Conservation (phyloP, 1,139 yeast species). For the Debaryomyces singareniensis region DNA sequence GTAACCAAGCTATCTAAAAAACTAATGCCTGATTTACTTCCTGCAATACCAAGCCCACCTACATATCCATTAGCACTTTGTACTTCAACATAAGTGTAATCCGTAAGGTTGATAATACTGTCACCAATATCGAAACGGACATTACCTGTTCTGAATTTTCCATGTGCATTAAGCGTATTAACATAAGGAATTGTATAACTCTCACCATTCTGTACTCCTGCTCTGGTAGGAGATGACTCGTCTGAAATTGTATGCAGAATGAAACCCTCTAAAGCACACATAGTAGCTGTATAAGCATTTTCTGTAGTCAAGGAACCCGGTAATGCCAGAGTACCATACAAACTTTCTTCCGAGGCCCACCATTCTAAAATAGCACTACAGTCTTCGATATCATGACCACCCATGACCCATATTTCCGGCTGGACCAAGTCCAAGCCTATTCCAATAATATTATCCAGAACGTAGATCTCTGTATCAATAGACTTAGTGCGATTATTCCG, state of each 20-base stretch:
- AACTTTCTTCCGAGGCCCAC: slow-evolving; percentile 12
- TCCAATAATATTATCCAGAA: slow-evolving; percentile 10
- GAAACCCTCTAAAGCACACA: slow-evolving; percentile 24
- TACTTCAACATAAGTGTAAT: slow-evolving; percentile 25
- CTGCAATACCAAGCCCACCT: slow-evolving; percentile 49
- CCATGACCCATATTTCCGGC: slow-evolving; percentile 34
- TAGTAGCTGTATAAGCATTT: slow-evolving; percentile 16
- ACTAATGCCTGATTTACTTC: slow-evolving; percentile 30
- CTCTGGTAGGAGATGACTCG: slow-evolving; percentile 3
- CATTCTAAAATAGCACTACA: slow-evolving; percentile 20
- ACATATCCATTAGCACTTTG: slow-evolving; percentile 15
- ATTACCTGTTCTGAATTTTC: slow-evolving; percentile 19
- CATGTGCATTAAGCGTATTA: slow-evolving; percentile 20
- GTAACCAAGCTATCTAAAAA: slow-evolving; percentile 32
- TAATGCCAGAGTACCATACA: slow-evolving; percentile 6
- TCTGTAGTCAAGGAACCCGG: slow-evolving; percentile 16
- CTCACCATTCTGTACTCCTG: slow-evolving; percentile 13
- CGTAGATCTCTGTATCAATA: slow-evolving; percentile 4
- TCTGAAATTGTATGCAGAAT: slow-evolving; percentile 1
- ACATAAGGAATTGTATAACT: slow-evolving; percentile 20
- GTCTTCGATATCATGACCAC: slow-evolving; percentile 15
- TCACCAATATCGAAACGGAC: slow-evolving; percentile 13
- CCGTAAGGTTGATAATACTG: slow-evolving; percentile 9
- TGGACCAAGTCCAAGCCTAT: slow-evolving; percentile 28
- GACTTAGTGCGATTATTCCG: not conserved